Conservation (phyloP, 2,329 filamentous ascomycete species). For the Penicillium sp. region DNA sequence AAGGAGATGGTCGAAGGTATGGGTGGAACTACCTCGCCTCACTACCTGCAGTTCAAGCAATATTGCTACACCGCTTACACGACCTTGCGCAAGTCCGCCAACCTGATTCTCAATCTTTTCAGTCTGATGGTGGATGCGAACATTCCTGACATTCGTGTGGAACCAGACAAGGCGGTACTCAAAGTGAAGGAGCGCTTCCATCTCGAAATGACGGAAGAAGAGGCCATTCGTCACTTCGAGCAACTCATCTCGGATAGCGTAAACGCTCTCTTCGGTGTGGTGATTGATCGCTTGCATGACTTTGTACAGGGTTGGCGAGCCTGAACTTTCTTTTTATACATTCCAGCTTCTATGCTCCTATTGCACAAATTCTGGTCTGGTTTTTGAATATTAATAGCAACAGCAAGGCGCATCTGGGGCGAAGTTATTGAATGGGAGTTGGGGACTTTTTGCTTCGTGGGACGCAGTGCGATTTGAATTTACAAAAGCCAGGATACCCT, state of each 20-base stretch:
- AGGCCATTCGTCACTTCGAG: slow-evolving; percentile 85
- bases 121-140: slow-evolving; percentile 97
- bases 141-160: slow-evolving; percentile 89
- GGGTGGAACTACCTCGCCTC: slow-evolving; percentile 78
- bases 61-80: slow-evolving; percentile 96
- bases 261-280: slow-evolving; percentile 84
- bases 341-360: not conserved
- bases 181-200: slow-evolving; percentile 96
- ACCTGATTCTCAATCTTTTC: slow-evolving; percentile 92
- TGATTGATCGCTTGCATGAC: slow-evolving; percentile 93
- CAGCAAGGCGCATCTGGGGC: not conserved
- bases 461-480: slow-evolving; percentile 7
- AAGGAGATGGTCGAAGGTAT: slow-evolving; percentile 99
- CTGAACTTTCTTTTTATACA: slow-evolving; percentile 35
- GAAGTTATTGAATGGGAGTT: not conserved
- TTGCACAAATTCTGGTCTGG: not conserved
- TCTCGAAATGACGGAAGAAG: slow-evolving; percentile 86
- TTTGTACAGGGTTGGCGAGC: slow-evolving; percentile 88
- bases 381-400: too few relatives aligned
- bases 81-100: slow-evolving; percentile 83
- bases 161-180: slow-evolving; percentile 88
- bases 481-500: slow-evolving; percentile 15
- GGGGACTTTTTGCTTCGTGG: not conserved
- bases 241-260: slow-evolving; percentile 87
- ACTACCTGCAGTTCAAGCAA: slow-evolving; percentile 88